Evolutionary conservation across 1,139 yeast species (phyloP).

Genomic region (Hyphopichia khmerensis): DNA sequence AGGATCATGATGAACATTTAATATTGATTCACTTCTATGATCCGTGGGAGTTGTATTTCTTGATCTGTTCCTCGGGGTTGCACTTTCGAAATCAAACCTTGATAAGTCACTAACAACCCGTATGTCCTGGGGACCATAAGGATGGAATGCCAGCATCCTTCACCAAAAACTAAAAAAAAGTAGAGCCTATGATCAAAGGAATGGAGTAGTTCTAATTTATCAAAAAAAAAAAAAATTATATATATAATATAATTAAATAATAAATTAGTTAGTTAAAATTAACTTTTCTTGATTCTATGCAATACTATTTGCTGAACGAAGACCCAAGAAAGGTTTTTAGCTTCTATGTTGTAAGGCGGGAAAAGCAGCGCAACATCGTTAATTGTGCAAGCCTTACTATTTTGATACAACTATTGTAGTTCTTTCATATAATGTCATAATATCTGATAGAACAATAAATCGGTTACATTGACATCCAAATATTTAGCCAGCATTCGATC

Average conservation of each 20-base stretch:
- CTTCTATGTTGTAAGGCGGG: not conserved
- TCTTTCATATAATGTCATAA: too few species aligned
- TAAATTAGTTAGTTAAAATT: too few species aligned
- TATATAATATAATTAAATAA: too few species aligned
- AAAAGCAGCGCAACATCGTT: not conserved
- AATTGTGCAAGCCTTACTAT: not conserved
- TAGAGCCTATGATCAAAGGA: too few species aligned
- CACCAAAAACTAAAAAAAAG: not conserved
- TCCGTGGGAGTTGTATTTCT: conserved; percentile 30
- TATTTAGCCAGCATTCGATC: not conserved
- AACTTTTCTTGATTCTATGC: too few species aligned
- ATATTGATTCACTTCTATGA: conserved; percentile 6
- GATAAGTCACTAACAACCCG: conserved; percentile 30
- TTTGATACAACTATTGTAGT: too few species aligned
- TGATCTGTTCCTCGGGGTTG: conserved; percentile 22
- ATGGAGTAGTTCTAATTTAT: too few species aligned
- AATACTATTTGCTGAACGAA: too few species aligned
- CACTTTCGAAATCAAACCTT: conserved; percentile 26
- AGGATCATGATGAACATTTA: conserved; percentile 7
- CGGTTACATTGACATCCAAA: not conserved
- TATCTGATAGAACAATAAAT: not conserved
- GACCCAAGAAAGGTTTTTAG: not conserved
- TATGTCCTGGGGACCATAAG: conserved; percentile 20
- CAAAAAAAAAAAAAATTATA: too few species aligned
- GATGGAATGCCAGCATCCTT: conserved; percentile 19